Evolutionary conservation across 129 eudicot genomes (phyloP), one percentile per base, ranked within the genome.

Genomic region (Ambrosia artemisiifolia): DNA sequence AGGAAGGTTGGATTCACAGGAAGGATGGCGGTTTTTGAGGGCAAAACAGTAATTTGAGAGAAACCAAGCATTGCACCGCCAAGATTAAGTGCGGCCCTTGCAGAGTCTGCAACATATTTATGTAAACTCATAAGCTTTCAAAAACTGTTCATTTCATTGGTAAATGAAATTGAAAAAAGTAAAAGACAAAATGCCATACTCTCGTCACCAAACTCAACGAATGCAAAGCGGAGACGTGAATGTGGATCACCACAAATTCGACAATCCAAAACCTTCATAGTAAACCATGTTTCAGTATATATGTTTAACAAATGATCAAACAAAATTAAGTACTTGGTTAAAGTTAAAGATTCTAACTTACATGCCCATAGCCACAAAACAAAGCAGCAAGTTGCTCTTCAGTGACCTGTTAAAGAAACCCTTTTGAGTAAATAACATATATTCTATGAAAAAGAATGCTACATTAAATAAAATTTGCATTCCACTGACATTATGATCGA

Each of bases 1-100:
- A 93, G 98, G 63, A 89, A 93, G 42, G 95, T 93, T 64, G 96
- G 96, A 80, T 93, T 93, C 84, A 93, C 96, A 48, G 98, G 98
- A 70, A 93, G 98, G 70, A 93, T 90, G 35, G 96, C 95, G 46
- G 96, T 93, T 83, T 93, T 93, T 13, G 96, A 93, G 71, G 98
- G 98, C 78, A 90, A 78, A 80, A 93, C 96, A 78, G 81, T 93
- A 54, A 89, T 71, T 53, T 86, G 98, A 66, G 89, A 82, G 82
- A 85, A 90, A 7, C 98, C 98, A 18, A 87, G 86, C 73, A 83
- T 73, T 65, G 92, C 85, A 75, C 96, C 96, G 56, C 85, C 71
- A 78, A 89, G 96, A 79, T 38, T 80, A 56, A 93, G 94, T 7
- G 98, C 92, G 14, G 78, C 88, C 78, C 90, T 84, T 70, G 98